Evolutionary conservation across 164 flowering plant genomes (phyloP), one percentile per base, ranked within the genome.

Genomic region (Nymphaea colorata): DNA sequence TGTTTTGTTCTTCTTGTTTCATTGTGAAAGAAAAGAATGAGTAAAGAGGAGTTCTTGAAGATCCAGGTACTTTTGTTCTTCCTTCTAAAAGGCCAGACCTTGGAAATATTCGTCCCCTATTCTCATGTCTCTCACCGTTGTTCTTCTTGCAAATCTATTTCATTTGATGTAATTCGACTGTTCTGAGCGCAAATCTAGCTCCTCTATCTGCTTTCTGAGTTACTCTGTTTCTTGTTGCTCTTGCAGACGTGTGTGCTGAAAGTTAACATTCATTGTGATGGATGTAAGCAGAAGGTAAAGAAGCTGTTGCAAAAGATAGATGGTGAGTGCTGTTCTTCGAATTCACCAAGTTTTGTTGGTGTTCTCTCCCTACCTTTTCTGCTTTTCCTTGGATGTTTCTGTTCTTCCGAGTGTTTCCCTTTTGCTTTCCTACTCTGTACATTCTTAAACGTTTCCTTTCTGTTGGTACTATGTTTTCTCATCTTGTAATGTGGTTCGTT

Each of bases 211-310:
- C 16, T 44, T 17, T 59, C 71, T 44, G 67, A 42, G 67, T 70
- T 69, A 62, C 66, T 44, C 66, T 55, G 67, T 44, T 69, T n/a
- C 66, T 71, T 59, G 67, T 74, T 77, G 66, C 68, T 42, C 73
- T 66, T 85, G 80, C 84, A 90, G 96, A 90, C 93, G 68, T 84
- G 87, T 76, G 89, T 81, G 65, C 89, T 90, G 11, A 90, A 88
- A 81, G 96, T 90, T 76, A 83, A 88, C 76, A 88, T 90, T 43
- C 92, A 90, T 81, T 90, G 96, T 77, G 89, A 87, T 74, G 96
- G 90, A 60, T 90, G 96, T 64, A 87, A 85, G 86, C 84, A 81
- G 42, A 84, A 88, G 77, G 96, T 90, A 77, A 90, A 88, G 90
- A 90, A 88, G 78, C 76, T 85, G 78, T 76, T 90, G 76, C 89